These are phyloP conservation scores for Colletotrichum orchidophilum DNA, from an alignment of 2,329 filamentous ascomycete species.

Conservation along the genomic window DNA sequence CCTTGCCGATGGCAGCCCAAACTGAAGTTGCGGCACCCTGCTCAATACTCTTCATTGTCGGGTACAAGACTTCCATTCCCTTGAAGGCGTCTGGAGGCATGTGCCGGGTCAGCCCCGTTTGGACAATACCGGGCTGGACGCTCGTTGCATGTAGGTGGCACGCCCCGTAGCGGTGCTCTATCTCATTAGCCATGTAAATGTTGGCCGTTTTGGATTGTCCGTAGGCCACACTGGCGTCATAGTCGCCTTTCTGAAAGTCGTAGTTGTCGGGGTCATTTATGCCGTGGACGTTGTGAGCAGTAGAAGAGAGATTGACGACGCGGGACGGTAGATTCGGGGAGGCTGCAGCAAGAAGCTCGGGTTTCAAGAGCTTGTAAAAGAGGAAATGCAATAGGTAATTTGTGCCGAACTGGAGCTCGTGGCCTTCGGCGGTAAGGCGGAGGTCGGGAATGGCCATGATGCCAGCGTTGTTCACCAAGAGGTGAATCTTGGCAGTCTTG, in stretches of 20 bases:
- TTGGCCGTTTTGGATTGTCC: conserved; percentile 60
- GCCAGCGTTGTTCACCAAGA: conserved; percentile 57
- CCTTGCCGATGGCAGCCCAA: conserved; percentile 51
- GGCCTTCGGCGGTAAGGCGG: conserved; percentile 48
- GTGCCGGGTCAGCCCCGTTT: conserved; percentile 34
- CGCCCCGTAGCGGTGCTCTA: conserved; percentile 57
- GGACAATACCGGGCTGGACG: conserved; percentile 58
- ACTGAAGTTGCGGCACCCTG: conserved; percentile 60
- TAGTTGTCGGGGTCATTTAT: conserved; percentile 17
- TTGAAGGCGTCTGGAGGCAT: conserved; percentile 12
- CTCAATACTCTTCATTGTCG: conserved; percentile 37
- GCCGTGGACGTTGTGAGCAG: conserved; percentile 26
- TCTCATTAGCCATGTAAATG: conserved; percentile 59
- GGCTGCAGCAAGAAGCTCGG: conserved; percentile 48
- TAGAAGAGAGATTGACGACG: conserved; percentile 50
- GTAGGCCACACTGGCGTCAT: conserved; percentile 51
- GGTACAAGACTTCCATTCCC: conserved; percentile 14
- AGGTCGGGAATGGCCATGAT: conserved; percentile 48
- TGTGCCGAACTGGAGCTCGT: conserved; percentile 54
- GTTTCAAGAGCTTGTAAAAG: conserved; percentile 54
- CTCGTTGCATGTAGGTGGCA: conserved; percentile 53
- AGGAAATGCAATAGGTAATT: conserved; percentile 59
- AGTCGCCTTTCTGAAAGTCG: conserved; percentile 35
- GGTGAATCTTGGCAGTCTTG: conserved; percentile 44
- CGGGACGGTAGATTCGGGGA: conserved; percentile 36